These are phyloP conservation scores for Akanthomyces uredinophilus DNA, from an alignment of 2,329 filamentous ascomycete species.

Conservation along the genomic window DNA sequence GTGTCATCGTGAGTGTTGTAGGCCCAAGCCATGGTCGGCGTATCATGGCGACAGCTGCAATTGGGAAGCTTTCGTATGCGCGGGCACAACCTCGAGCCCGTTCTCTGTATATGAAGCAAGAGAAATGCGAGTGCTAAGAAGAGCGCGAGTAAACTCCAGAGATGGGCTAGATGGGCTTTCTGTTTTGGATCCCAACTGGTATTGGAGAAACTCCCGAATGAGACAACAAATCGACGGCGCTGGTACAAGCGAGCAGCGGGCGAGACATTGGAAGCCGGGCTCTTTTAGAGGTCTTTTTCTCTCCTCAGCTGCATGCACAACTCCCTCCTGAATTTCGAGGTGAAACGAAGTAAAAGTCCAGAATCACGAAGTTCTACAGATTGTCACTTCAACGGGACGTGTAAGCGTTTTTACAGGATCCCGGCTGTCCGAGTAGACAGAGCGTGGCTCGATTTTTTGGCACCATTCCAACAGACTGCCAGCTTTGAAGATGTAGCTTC, in stretches of 20 bases:
- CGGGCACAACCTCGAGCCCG: neutral
- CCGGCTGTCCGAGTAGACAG: neutral
- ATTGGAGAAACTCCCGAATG: neutral
- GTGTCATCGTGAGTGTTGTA: constrained; percentile 29
- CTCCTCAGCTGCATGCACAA: no score
- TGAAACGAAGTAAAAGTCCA: no score
- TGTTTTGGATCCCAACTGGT: neutral
- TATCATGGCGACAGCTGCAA: neutral
- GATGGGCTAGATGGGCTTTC: neutral
- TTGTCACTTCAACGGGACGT: neutral
- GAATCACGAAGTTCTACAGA: no score
- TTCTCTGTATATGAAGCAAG: neutral
- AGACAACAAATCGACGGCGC: neutral
- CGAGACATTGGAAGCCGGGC: neutral
- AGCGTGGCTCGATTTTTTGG: neutral
- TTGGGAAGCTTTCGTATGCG: neutral
- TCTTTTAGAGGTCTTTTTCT: no score
- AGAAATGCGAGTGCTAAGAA: neutral
- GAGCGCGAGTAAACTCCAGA: neutral
- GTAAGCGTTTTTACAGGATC: neutral
- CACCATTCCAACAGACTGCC: neutral
- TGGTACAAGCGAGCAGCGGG: neutral
- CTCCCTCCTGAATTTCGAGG: neutral
- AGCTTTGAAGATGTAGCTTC: neutral
- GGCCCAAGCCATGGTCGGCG: constrained; percentile 30